A percentile compares a stretch with the other conserved stretches of the same genome.
Conservation (phyloP, 345 rosid genomes). For the Citrus australasica region DNA sequence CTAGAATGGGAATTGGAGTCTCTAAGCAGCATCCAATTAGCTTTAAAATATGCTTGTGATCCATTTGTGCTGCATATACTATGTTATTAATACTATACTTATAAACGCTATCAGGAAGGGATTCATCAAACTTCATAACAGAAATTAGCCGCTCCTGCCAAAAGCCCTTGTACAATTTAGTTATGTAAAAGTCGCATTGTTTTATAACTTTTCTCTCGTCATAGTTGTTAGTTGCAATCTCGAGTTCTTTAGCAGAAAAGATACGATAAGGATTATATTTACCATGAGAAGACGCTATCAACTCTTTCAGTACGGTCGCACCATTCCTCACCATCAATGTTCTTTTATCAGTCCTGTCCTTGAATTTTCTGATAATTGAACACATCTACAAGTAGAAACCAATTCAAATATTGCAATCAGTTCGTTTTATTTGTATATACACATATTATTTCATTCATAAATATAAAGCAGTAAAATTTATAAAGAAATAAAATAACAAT, state of each 20-base stretch:
- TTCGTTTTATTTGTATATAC: too few relatives aligned
- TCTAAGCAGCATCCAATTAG: neutral
- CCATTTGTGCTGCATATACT: neutral
- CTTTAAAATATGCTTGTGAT: neutral
- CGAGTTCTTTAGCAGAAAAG: neutral
- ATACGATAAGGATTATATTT: neutral
- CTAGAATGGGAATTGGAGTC: neutral
- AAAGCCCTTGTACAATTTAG: neutral
- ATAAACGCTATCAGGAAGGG: too few relatives aligned
- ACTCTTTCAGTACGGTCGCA: neutral
- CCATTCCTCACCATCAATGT: neutral
- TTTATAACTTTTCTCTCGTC: neutral
- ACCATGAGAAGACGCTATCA: neutral
- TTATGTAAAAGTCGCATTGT: fast-evolving
- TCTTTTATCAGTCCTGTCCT: neutral
- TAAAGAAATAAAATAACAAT: too few relatives aligned
- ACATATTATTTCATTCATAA: too few relatives aligned
- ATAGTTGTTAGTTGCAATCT: neutral
- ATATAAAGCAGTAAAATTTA: too few relatives aligned
- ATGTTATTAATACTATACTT: neutral
- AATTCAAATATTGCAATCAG: neutral
- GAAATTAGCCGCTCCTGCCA: neutral
- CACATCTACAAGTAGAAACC: neutral
- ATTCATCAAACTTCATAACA: neutral
- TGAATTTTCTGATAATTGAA: neutral